These are phyloP conservation scores for Gracilaria vermiculophylla DNA, from an alignment of 23 red algal species.

Conservation along the genomic window DNA sequence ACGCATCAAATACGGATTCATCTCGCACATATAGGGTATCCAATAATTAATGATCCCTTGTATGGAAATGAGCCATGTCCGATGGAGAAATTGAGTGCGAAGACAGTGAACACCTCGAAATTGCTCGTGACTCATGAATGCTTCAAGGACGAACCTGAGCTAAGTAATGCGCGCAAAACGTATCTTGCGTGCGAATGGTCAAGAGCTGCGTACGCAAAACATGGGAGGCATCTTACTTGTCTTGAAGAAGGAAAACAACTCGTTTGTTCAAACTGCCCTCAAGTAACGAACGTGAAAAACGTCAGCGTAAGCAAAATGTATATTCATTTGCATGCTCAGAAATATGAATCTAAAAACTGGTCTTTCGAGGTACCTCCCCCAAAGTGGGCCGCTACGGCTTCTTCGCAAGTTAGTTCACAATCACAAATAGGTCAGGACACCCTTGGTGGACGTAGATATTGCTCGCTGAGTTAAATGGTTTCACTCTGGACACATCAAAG, in stretches of 20 bases:
- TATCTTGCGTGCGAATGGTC: constrained; percentile 55
- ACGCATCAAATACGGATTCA: constrained; percentile 99
- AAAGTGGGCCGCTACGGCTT: neutral
- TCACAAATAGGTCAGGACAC: neutral
- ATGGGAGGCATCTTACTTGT: constrained; percentile 39
- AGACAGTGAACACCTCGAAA: neutral
- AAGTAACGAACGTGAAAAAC: constrained; percentile 60
- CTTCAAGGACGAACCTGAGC: constrained; percentile 1
- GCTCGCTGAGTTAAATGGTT: neutral
- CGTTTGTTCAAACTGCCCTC: constrained; percentile 47
- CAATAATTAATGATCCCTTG: constrained; percentile 84
- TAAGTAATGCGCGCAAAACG: neutral
- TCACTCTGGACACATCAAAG: constrained; percentile 74
- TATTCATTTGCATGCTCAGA: constrained; percentile 67
- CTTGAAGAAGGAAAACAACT: constrained; percentile 47
- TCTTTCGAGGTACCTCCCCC: constrained; percentile 54
- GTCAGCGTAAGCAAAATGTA: constrained; percentile 49
- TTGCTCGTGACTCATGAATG: neutral
- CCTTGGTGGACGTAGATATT: neutral
- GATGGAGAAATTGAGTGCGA: neutral
- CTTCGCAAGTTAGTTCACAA: neutral
- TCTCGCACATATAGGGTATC: constrained; percentile 65
- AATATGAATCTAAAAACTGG: constrained; percentile 66
- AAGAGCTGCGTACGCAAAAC: constrained; percentile 7
- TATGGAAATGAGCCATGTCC: constrained; percentile 41